Evolutionary conservation across 495 filamentous ascomycete species (phyloP).

Genomic region (Chlorociboria aeruginascens): DNA sequence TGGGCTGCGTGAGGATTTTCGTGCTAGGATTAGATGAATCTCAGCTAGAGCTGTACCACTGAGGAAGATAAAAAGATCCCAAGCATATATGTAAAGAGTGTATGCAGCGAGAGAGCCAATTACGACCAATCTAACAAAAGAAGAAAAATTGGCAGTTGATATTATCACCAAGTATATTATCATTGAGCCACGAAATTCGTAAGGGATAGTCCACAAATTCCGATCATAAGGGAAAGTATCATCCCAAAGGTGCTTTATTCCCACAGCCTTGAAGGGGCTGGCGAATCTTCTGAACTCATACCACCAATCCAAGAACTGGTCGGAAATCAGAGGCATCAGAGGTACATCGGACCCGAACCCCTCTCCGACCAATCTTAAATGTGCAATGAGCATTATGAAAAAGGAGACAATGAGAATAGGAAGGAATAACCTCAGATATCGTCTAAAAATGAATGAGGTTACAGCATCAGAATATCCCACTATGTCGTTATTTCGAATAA

Average conservation of each 20-base stretch:
- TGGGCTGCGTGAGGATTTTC: background rate
- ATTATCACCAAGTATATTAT: conserved; percentile 48
- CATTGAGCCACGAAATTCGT: conserved; percentile 54
- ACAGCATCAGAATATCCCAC: conserved; percentile 18
- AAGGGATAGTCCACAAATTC: conserved; percentile 58
- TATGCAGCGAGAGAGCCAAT: conserved; percentile 36
- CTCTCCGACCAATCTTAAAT: background rate
- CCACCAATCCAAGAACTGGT: background rate
- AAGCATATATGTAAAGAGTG: conserved; percentile 39
- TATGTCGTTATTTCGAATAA: conserved; percentile 34
- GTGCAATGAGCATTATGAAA: conserved; percentile 4
- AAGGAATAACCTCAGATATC: conserved; percentile 46
- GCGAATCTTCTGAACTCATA: background rate
- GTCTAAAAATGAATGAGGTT: conserved; percentile 52
- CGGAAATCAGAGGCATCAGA: background rate
- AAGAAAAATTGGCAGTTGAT: conserved; percentile 35
- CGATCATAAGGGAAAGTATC: conserved; percentile 36
- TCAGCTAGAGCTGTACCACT: conserved; percentile 47
- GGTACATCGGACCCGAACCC: background rate
- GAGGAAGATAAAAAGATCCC: conserved; percentile 31
- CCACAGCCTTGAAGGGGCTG: background rate
- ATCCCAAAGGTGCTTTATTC: background rate
- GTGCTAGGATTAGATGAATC: conserved; percentile 2
- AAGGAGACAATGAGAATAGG: conserved; percentile 21
- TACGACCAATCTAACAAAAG: conserved; percentile 30